A percentile compares a stretch with the other conserved stretches of the same genome.
Conservation (phyloP, 2,329 filamentous ascomycete species). For the Trichoderma aggressivum region DNA sequence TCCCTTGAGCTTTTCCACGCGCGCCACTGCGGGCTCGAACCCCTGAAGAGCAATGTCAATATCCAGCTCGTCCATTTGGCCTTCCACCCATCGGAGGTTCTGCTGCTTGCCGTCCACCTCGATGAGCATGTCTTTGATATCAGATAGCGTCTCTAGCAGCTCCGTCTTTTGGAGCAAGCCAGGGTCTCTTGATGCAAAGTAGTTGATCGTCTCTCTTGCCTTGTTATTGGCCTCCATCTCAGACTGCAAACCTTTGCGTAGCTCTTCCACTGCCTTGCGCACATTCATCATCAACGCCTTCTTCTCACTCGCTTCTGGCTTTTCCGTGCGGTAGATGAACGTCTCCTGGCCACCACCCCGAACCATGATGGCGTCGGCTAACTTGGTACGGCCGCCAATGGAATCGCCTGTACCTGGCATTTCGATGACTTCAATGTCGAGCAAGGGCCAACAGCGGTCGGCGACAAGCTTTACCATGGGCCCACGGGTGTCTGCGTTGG, state of each 20-base stretch:
- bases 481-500: conserved; percentile 47
- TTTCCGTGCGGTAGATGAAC: conserved; percentile 90
- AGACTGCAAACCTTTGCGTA: conserved; percentile 78
- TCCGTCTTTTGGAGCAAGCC: conserved; percentile 75
- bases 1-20: conserved; percentile 79
- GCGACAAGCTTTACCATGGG: conserved; percentile 77
- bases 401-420: conserved; percentile 66
- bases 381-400: conserved; percentile 54
- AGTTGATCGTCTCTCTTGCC: conserved; percentile 79
- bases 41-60: conserved; percentile 90
- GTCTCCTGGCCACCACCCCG: conserved; percentile 82
- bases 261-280: conserved; percentile 86
- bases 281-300: conserved; percentile 79
- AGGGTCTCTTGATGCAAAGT: conserved; percentile 75
- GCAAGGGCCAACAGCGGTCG: conserved; percentile 88
- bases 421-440: conserved; percentile 91
- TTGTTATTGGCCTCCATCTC: conserved; percentile 87
- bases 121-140: conserved; percentile 82
- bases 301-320: conserved; percentile 75
- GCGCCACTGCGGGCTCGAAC: conserved; percentile 78
- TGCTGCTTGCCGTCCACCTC: conserved; percentile 97
- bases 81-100: conserved; percentile 92
- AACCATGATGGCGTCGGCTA: conserved; percentile 85
- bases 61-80: conserved; percentile 91
- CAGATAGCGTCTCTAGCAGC: conserved; percentile 72